Percentiles rank a stretch among this genome's conserved stretches.
Conservation (phyloP, 73 alveolate species). For the Paramecium bursaria region DNA sequence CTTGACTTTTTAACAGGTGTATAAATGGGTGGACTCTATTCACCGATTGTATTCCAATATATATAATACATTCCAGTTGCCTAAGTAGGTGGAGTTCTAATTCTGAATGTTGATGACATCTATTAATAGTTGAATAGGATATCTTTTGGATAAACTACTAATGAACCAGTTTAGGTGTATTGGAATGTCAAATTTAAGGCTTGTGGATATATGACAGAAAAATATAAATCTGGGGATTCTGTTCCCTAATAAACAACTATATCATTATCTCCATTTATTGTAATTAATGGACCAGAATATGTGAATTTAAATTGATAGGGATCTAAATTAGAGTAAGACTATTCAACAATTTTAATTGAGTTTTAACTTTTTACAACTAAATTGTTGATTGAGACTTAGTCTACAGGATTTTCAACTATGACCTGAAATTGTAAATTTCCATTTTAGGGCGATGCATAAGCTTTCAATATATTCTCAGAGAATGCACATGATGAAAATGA, state of each 20-base stretch:
- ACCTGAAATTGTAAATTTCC: not conserved
- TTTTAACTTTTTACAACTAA: constrained; percentile 53
- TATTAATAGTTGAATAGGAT: not conserved
- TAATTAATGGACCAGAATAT: constrained; percentile 71
- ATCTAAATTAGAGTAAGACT: constrained; percentile 71
- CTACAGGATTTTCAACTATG: constrained; percentile 63
- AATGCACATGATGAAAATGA: constrained; percentile 7
- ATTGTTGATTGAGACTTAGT: constrained; percentile 43
- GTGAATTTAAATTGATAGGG: constrained; percentile 61
- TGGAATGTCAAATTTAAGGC: constrained; percentile 68
- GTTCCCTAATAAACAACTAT: constrained; percentile 61
- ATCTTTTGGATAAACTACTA: constrained; percentile 49
- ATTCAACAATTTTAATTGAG: constrained; percentile 58
- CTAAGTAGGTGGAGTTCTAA: constrained; percentile 44
- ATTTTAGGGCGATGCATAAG: not conserved
- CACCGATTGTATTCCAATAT: constrained; percentile 69
- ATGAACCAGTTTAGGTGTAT: constrained; percentile 44
- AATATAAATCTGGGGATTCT: constrained; percentile 51
- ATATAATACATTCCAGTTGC: constrained; percentile 59
- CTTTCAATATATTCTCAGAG: not conserved
- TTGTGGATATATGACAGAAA: constrained; percentile 48
- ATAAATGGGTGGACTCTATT: constrained; percentile 59
- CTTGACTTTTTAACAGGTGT: constrained; percentile 57
- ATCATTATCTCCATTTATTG: constrained; percentile 58
- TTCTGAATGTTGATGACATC: constrained; percentile 57